Evolutionary conservation across 441 rosid genomes (phyloP).

Genomic region (Gossypium laxum): DNA sequence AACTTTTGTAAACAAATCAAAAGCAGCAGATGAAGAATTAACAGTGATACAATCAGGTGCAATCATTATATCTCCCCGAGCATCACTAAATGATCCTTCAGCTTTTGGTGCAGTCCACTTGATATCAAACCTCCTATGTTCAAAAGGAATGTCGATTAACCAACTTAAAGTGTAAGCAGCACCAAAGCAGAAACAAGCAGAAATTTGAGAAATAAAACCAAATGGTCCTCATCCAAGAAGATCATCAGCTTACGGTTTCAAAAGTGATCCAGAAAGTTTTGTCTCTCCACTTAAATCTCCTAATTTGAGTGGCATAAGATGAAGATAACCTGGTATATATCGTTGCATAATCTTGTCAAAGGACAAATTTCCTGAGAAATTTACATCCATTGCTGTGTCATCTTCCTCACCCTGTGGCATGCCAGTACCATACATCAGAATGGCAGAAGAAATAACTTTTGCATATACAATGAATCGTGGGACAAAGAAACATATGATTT

Average conservation of each 20-base stretch:
- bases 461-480: background rate
- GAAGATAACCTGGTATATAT: conserved; percentile 63
- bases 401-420: conserved; percentile 80
- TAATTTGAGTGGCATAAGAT: conserved; percentile 54
- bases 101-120: conserved; percentile 98
- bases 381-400: conserved; percentile 82
- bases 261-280: conserved; percentile 87
- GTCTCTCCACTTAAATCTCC: conserved; percentile 95
- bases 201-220: conserved; percentile 1
- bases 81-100: conserved; percentile 92
- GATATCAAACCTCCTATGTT: conserved; percentile 84
- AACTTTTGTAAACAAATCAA: conserved; percentile 71
- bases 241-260: conserved; percentile 66
- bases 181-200: background rate
- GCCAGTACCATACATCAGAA: conserved; percentile 20
- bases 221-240: conserved; percentile 8
- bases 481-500: background rate
- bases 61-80: conserved; percentile 94
- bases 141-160: conserved; percentile 21
- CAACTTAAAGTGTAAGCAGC: conserved; percentile 12
- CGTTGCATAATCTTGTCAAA: conserved; percentile 75
- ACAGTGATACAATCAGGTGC: conserved; percentile 74
- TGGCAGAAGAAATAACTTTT: conserved; percentile 6
- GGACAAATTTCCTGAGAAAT: conserved; percentile 79
- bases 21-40: conserved; percentile 78